Base-by-base conservation (phyloP, 345 rosid species). In the Arabidopsis arenosa region DNA sequence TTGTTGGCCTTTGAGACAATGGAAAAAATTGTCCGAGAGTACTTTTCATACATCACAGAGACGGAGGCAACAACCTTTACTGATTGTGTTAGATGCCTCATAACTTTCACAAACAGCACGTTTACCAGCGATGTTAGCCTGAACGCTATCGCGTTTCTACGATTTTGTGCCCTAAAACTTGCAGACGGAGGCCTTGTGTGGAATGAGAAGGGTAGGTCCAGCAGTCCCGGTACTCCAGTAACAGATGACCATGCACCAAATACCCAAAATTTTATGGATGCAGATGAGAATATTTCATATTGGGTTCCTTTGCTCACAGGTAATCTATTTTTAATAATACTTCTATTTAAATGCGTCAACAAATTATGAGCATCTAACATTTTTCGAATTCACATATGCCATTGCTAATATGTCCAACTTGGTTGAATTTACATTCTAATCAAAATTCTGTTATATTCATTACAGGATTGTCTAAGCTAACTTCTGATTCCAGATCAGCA, bases 271-370 rank as follows among this genome's bases (percentile, higher is more conserved):
- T 73, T 73, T 37, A 64, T 70, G 47, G 84, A 87, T 43, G 81
- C 80, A 81, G 98, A 93, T 79, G 97, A 90, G 71, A 85, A 83
- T 79, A 84, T 84, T 58, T 88, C 96, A 18, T 93, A 79, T 75
- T 93, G 98, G 98, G 81, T 90, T 81, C 97, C 98, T 68, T 74
- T 93, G 83, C 95, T 93, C 66, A 82, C 91, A 80, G 98, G 98
- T 91, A 86, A 79, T 47, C 49, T 14, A 26, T 39, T 57, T 66
- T 63, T 55, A 28, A 23, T 68, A 44, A 33, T 51, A 28, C 56
- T 44, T 68, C 21, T 17, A 28, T 56, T 40, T 23, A 17, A 36
- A 47, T 10, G 43, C 23, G 37, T 37, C 32, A 49, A 59, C 47
- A 58, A 8, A 48, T 51, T 40, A 47, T 66, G 60, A 33, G 36